A percentile compares a stretch with the other conserved stretches of the same genome.
Conservation (phyloP, 208 protist species). For the Acanthamoeba royreba region DNA sequence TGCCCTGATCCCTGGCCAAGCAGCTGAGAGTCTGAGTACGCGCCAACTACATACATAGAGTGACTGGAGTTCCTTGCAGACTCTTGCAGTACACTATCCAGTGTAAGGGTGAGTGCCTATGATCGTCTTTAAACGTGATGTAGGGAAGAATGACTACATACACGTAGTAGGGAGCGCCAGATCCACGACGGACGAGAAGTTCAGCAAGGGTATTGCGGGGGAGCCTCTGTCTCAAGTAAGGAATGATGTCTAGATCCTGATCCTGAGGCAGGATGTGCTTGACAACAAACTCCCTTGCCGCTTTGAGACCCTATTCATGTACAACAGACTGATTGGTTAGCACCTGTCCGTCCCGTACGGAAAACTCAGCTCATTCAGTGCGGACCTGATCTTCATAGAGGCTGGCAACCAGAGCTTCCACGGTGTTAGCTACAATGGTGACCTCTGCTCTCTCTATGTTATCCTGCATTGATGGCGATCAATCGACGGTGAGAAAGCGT, state of each 20-base stretch:
- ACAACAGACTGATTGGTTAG: background rate
- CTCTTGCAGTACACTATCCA: background rate
- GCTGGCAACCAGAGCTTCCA: background rate
- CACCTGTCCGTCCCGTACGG: background rate
- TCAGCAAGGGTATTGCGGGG: background rate
- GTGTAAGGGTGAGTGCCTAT: background rate
- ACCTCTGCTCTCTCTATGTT: background rate
- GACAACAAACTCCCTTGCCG: background rate
- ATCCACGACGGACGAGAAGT: background rate
- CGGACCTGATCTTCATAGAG: background rate
- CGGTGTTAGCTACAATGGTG: background rate
- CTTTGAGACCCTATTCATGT: background rate
- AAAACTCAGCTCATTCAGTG: background rate
- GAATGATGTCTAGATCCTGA: background rate
- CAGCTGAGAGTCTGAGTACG: slow-evolving; percentile 7
- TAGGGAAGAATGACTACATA: background rate
- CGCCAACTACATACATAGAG: slow-evolving; percentile 1
- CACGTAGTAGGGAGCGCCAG: slow-evolving; percentile 8
- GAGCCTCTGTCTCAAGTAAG: background rate
- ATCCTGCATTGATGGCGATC: background rate
- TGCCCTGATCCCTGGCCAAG: background rate
- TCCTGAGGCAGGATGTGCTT: background rate
- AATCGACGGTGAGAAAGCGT: background rate
- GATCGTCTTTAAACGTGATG: background rate
- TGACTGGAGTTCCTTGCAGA: background rate